Conservation (phyloP, 2,329 filamentous ascomycete genomes). For the Leptographium procerum region DNA sequence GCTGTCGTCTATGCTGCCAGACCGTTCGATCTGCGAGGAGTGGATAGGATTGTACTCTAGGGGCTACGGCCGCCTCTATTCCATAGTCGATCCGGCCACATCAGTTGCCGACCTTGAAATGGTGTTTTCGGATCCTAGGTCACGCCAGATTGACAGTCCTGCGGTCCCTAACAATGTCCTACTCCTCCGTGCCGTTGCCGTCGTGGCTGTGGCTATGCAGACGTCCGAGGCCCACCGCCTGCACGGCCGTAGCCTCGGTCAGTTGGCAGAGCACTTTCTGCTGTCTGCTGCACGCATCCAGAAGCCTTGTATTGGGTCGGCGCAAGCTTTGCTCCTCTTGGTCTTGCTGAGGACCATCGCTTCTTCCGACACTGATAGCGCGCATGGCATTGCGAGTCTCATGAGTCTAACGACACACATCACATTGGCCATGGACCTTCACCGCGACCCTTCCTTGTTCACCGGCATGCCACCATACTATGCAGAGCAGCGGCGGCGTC, state of each 20-base stretch:
- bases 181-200: conserved; percentile 1
- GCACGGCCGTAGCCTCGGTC: conserved; percentile 4
- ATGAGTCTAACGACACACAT: conserved; percentile 7
- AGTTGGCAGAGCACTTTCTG: conserved; percentile 2
- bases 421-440: conserved; percentile 12
- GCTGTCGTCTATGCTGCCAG: background rate
- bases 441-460: conserved; percentile 13
- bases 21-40: conserved; percentile 1
- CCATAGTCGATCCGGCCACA: background rate
- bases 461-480: conserved; percentile 9
- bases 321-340: conserved; percentile 4
- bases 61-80: conserved; percentile 2
- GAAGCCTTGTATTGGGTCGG: conserved; percentile 3
- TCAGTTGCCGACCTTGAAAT: background rate
- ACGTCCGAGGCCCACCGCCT: conserved; percentile 3
- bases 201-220: conserved; percentile 6
- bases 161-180: conserved; percentile 1
- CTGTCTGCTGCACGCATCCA: background rate
- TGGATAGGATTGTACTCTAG: conserved; percentile 4
- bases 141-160: background rate
- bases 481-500: conserved; percentile 12
- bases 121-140: background rate
- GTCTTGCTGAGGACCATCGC: conserved; percentile 2
- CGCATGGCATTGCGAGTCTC: background rate
- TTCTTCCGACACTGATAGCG: conserved; percentile 3